These are phyloP conservation scores for Colletotrichum acutatum DNA, from an alignment of 2,329 filamentous ascomycete genomes.

Conservation along the genomic window DNA sequence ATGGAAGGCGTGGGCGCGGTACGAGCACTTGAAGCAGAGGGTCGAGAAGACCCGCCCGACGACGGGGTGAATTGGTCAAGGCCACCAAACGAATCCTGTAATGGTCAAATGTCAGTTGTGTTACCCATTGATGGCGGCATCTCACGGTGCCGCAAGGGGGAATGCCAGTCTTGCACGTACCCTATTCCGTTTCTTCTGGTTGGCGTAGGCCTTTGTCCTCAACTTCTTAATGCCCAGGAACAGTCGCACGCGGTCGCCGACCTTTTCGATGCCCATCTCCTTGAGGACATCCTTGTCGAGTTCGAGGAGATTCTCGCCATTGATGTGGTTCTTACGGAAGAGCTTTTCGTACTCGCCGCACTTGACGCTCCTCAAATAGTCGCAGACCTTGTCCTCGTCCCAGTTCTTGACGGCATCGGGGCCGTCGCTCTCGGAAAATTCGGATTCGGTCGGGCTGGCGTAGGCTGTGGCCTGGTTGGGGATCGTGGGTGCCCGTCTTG, in stretches of 20 bases:
- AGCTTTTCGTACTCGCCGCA: constrained; percentile 93
- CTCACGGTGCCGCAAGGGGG: no score
- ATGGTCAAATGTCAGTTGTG: constrained; percentile 32
- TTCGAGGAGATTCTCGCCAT: constrained; percentile 94
- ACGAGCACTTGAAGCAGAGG: constrained; percentile 62
- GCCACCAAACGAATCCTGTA: constrained; percentile 83
- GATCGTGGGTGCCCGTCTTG: constrained; percentile 63
- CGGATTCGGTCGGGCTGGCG: constrained; percentile 88
- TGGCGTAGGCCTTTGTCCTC: constrained; percentile 79
- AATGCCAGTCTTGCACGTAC: constrained; percentile 59
- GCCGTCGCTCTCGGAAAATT: constrained; percentile 86
- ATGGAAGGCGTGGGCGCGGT: constrained; percentile 52
- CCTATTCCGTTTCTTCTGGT: constrained; percentile 85
- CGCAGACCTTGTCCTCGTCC: constrained; percentile 91
- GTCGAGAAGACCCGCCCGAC: constrained; percentile 70
- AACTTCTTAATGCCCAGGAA: constrained; percentile 88
- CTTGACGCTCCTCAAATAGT: constrained; percentile 91
- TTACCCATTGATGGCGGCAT: background rate
- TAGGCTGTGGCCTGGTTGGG: constrained; percentile 67
- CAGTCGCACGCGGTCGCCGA: constrained; percentile 93
- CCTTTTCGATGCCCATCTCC: constrained; percentile 98
- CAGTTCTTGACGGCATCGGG: constrained; percentile 84
- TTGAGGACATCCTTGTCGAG: constrained; percentile 97
- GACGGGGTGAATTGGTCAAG: constrained; percentile 76
- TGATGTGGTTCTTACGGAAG: constrained; percentile 94